Base-by-base conservation (phyloP, 371 early-diverging fungal species). In the Saksenaea oblongispora region DNA sequence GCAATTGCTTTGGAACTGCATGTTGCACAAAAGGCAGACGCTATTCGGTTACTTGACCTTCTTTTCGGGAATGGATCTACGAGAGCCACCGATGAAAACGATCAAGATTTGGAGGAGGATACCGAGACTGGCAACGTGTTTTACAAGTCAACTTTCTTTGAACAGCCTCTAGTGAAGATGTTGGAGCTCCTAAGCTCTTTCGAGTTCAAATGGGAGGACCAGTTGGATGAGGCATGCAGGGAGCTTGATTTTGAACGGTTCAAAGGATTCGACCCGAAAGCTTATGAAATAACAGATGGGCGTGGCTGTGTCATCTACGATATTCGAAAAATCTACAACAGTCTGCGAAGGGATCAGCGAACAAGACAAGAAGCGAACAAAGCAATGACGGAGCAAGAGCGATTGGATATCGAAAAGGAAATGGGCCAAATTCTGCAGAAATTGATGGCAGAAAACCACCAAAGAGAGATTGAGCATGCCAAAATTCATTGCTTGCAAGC, bases 1-100 rank as follows among this genome's bases (percentile, higher is more conserved):
- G 72, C 86, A 39, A 69, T 92, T n/a, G 92, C 95, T 0, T 66
- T 96, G 47, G 95, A 94, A 69, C 74, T 94, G 37, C 94, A 90
- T 55, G 74, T 76, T 22, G 47, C 59, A 11, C 31, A 63, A 78
- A 85, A 31, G 71, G 63, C 66, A 5, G 57, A 42, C 13, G 41
- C 61, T 7, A 22, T 47, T 17, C 47, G 34, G 11, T n/a, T 72
- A 3, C 56, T 72, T 7, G 34, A 65, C 2, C 37, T 62, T 26
- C 37, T 72, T 1, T 72, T 59, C 58, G 72, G 65, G 3, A 28
- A 67, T 34, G 59, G 66, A 27, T 66, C 65, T 31, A 55, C 59
- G 22, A 26, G 58, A 54, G 63, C 59, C 22, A 51, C 61, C 28
- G 10, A 35, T n/a, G 57, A n/a, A 34, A 58, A 36, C n/a, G 22